These are phyloP conservation scores for Wickerhamiella shivajii DNA, from an alignment of 805 yeast genomes.

Conservation along the genomic window DNA sequence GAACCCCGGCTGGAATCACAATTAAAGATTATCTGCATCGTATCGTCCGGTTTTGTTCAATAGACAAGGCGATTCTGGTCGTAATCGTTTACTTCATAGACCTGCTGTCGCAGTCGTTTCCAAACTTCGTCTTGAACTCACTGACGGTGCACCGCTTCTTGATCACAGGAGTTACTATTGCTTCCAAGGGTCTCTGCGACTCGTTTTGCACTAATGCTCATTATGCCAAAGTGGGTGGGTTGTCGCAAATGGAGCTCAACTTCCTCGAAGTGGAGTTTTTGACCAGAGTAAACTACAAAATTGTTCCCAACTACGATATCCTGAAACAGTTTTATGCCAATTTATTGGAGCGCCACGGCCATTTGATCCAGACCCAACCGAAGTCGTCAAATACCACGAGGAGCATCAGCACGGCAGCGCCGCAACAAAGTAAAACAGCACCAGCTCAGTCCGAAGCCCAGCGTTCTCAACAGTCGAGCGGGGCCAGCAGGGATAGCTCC, in stretches of 20 bases:
- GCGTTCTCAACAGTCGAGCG: too few species aligned
- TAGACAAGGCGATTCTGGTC: constrained; percentile 70
- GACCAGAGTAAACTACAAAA: constrained; percentile 61
- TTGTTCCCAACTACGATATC: constrained; percentile 35
- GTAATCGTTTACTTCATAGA: constrained; percentile 86
- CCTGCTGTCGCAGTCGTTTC: constrained; percentile 59
- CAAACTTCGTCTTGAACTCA: constrained; percentile 71
- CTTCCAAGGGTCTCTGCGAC: constrained; percentile 74
- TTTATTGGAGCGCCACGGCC: constrained; percentile 20
- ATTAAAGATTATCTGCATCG: constrained; percentile 63
- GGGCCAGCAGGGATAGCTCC: too few species aligned
- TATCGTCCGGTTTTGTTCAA: constrained; percentile 65
- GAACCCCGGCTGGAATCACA: constrained; percentile 82
- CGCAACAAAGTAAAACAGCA: too few species aligned
- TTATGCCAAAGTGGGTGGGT: constrained; percentile 91
- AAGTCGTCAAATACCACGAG: too few species aligned
- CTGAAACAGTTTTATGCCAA: constrained; percentile 24
- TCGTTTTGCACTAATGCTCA: constrained; percentile 87
- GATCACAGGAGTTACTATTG: constrained; percentile 79
- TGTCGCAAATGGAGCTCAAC: constrained; percentile 49
- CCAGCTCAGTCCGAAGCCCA: too few species aligned
- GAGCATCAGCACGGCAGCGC: too few species aligned
- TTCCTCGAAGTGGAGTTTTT: constrained; percentile 80
- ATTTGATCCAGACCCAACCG: too few species aligned
- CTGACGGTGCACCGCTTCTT: constrained; percentile 87